Evolutionary conservation across 2,329 filamentous ascomycete species (phyloP).

Genomic region (Exserohilum rostratum): DNA sequence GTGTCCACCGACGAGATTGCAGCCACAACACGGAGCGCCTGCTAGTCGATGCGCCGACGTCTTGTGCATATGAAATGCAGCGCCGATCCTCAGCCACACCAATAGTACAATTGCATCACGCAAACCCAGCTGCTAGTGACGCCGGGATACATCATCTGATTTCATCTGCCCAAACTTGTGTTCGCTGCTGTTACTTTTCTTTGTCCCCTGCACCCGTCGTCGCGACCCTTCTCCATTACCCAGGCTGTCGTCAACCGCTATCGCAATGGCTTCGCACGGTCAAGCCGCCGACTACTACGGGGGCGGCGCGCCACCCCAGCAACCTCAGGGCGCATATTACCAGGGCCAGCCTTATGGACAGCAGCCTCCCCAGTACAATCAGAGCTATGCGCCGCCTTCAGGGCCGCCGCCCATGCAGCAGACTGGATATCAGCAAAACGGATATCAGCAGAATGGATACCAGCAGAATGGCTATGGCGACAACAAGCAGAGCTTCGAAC

Average conservation of each 20-base stretch:
- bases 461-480: conserved; percentile 42
- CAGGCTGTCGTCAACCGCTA: background rate
- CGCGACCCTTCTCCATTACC: conserved; percentile 1
- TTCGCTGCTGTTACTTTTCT: background rate
- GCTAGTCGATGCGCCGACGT: background rate
- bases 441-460: conserved; percentile 33
- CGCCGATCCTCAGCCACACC: conserved; percentile 23
- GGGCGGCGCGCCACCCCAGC: conserved; percentile 27
- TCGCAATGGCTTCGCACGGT: conserved; percentile 40
- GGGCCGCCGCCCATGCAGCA: conserved; percentile 29
- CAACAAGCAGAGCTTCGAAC: conserved; percentile 67
- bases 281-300: conserved; percentile 51
- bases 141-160: conserved; percentile 16
- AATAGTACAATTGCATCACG: conserved; percentile 8
- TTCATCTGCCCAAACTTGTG: conserved; percentile 11
- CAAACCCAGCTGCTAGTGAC: conserved; percentile 15
- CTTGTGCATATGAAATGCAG: conserved; percentile 2
- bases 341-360: conserved; percentile 31
- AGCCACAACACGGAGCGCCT: conserved; percentile 21
- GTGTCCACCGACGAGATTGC: conserved; percentile 3
- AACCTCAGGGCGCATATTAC: conserved; percentile 30
- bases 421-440: no score
- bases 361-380: conserved; percentile 41
- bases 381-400: conserved; percentile 38
- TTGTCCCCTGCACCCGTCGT: conserved; percentile 1